Conservation (phyloP, 345 rosid genomes). For the Erucastrum elatum region DNA sequence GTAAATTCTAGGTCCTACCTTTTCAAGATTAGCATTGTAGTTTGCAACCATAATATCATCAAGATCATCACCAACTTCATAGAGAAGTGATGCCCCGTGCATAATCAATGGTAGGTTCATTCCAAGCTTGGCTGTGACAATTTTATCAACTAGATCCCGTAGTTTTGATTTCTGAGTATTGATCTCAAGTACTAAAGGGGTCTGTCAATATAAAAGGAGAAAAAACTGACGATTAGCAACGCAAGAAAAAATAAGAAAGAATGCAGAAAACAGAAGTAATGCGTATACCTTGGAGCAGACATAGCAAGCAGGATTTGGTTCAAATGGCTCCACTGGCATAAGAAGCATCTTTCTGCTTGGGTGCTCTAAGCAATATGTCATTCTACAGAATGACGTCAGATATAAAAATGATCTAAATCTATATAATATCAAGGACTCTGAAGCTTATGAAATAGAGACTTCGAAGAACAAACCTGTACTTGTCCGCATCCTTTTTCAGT, state of each 20-base stretch:
- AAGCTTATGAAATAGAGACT: background rate
- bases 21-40: slow-evolving; percentile 88
- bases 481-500: slow-evolving; percentile 60
- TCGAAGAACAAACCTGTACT: slow-evolving; percentile 61
- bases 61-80: slow-evolving; percentile 98
- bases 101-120: slow-evolving; percentile 88
- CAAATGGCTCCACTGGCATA: slow-evolving; percentile 94
- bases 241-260: slow-evolving; percentile 2
- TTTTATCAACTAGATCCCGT: slow-evolving; percentile 90
- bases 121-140: slow-evolving; percentile 91
- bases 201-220: slow-evolving; percentile 49
- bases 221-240: slow-evolving; percentile 16
- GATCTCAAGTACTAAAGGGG: slow-evolving; percentile 81
- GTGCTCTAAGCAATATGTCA: slow-evolving; percentile 96
- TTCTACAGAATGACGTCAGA: slow-evolving; percentile 46
- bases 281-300: slow-evolving; percentile 88
- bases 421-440: too few species aligned
- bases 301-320: slow-evolving; percentile 87
- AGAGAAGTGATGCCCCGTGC: slow-evolving; percentile 80
- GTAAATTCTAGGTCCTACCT: slow-evolving; percentile 48
- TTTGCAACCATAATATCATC: slow-evolving; percentile 70
- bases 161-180: slow-evolving; percentile 68
- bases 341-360: slow-evolving; percentile 84
- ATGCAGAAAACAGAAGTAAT: slow-evolving; percentile 2
- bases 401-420: too few species aligned